Evolutionary conservation across 495 filamentous ascomycete species (phyloP).

Genomic region (Corynascus novoguineensis): DNA sequence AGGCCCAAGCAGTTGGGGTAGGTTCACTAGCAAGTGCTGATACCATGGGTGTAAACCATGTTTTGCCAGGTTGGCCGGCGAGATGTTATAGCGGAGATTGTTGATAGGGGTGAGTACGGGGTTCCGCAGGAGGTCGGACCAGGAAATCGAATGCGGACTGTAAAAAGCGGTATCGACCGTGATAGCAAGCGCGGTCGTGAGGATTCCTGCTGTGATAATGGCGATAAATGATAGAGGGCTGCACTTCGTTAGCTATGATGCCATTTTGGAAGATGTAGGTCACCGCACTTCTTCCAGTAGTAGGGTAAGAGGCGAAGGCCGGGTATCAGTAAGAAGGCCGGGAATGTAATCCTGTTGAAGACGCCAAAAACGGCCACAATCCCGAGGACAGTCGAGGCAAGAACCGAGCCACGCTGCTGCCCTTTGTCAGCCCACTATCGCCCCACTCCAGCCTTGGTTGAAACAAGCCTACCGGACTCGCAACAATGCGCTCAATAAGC

Average conservation of each 20-base stretch:
- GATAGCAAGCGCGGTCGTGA: constrained; percentile 66
- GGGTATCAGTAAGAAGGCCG: constrained; percentile 80
- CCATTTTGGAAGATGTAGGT: background rate
- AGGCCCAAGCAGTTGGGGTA: constrained; percentile 88
- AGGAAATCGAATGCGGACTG: constrained; percentile 48
- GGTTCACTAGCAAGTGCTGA: constrained; percentile 79
- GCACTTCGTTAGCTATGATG: constrained; percentile 22
- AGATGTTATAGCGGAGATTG: constrained; percentile 82
- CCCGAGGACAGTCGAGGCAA: constrained; percentile 69
- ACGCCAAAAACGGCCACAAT: constrained; percentile 76
- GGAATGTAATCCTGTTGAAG: constrained; percentile 96
- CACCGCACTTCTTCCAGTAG: constrained; percentile 69
- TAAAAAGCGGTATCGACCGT: constrained; percentile 82
- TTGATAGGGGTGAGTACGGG: constrained; percentile 86
- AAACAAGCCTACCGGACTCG: constrained; percentile 57
- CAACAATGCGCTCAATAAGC: constrained; percentile 75
- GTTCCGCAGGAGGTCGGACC: constrained; percentile 48
- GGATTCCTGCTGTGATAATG: constrained; percentile 52
- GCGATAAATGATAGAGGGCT: constrained; percentile 66
- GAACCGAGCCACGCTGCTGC: constrained; percentile 65
- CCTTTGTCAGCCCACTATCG: constrained; percentile 15
- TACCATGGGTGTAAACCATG: constrained; percentile 92
- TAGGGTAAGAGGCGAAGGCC: constrained; percentile 75
- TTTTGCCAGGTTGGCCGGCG: constrained; percentile 68
- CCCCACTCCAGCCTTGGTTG: background rate